Evolutionary conservation across 768 basidiomycete genomes (phyloP).

Genomic region (Tricholoma bakamatsutake): DNA sequence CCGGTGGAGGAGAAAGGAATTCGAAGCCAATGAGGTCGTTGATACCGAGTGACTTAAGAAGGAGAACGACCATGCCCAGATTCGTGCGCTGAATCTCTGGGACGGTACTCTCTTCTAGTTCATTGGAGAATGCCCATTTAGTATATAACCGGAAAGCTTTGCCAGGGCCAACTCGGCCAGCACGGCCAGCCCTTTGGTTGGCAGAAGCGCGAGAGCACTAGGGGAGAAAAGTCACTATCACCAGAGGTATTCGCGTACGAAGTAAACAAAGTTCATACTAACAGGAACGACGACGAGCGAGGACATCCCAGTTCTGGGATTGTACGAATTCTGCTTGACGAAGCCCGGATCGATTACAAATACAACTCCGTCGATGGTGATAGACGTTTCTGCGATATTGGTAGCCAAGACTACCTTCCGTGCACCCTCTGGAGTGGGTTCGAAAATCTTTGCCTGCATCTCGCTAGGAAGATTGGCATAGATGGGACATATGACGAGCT

Average conservation of each 20-base stretch:
- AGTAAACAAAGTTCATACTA: conserved; percentile 25
- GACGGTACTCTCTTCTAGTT: conserved; percentile 94
- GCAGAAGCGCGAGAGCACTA: conserved; percentile 97
- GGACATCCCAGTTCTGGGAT: conserved; percentile 98
- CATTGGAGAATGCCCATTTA: conserved; percentile 96
- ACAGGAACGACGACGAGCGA: conserved; percentile 94
- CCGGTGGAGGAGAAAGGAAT: conserved; percentile 97
- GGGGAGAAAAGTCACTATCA: not conserved
- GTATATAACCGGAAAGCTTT: conserved; percentile 99
- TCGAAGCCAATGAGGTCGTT: conserved; percentile 98
- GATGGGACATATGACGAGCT: conserved; percentile 94
- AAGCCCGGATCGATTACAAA: conserved; percentile 99
- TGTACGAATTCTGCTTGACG: conserved; percentile 98
- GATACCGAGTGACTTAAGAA: conserved; percentile 96
- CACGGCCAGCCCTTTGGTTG: conserved; percentile 94
- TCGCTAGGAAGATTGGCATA: conserved; percentile 99
- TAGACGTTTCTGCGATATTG: conserved; percentile 99
- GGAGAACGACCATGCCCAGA: conserved; percentile 87
- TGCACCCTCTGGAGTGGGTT: conserved; percentile 94
- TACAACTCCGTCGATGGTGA: conserved; percentile 98
- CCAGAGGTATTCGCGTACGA: not conserved
- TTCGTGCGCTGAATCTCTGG: conserved; percentile 99
- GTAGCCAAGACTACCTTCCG: conserved; percentile 97
- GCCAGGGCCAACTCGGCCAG: conserved; percentile 96
- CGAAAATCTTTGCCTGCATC: conserved; percentile 99